Percentiles rank a stretch among this genome's conserved stretches.
These are phyloP conservation scores for Hippophae rhamnoides DNA, from an alignment of 306 rosid species.

Conservation along the genomic window DNA sequence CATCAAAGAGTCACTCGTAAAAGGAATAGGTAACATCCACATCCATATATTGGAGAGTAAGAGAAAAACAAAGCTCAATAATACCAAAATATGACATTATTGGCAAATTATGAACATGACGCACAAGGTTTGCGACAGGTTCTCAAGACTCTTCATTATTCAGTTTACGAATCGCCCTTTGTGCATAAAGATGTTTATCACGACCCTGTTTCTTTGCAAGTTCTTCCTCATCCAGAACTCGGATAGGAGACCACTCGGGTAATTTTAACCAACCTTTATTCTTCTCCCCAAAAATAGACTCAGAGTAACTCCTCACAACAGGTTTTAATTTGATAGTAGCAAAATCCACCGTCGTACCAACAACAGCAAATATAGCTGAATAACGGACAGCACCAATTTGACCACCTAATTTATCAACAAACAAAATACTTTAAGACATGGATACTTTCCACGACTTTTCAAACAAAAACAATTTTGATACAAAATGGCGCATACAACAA, in stretches of 20 bases:
- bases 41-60: too few species aligned
- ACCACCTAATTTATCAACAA: slow-evolving; percentile 52
- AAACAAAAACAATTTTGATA: not conserved
- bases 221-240: slow-evolving; percentile 73
- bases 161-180: slow-evolving; percentile 45
- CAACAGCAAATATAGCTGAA: slow-evolving; percentile 51
- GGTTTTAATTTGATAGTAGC: slow-evolving; percentile 36
- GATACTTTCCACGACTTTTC: not conserved
- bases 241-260: slow-evolving; percentile 91
- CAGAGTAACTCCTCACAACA: slow-evolving; percentile 27
- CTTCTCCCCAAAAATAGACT: slow-evolving; percentile 36
- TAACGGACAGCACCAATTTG: slow-evolving; percentile 62
- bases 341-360: slow-evolving; percentile 64
- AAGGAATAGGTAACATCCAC: too few species aligned
- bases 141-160: slow-evolving; percentile 55
- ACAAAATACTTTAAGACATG: slow-evolving; percentile 3
- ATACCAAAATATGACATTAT: too few species aligned
- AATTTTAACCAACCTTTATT: slow-evolving; percentile 44
- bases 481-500: not conserved
- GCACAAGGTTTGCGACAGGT: too few species aligned
- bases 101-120: too few species aligned
- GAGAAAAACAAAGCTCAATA: too few species aligned
- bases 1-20: too few species aligned
- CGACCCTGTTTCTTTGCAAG: slow-evolving; percentile 63
- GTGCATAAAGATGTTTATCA: slow-evolving; percentile 54